Evolutionary conservation across 2,329 filamentous ascomycete species (phyloP).

Genomic region (Fusarium scirpi): DNA sequence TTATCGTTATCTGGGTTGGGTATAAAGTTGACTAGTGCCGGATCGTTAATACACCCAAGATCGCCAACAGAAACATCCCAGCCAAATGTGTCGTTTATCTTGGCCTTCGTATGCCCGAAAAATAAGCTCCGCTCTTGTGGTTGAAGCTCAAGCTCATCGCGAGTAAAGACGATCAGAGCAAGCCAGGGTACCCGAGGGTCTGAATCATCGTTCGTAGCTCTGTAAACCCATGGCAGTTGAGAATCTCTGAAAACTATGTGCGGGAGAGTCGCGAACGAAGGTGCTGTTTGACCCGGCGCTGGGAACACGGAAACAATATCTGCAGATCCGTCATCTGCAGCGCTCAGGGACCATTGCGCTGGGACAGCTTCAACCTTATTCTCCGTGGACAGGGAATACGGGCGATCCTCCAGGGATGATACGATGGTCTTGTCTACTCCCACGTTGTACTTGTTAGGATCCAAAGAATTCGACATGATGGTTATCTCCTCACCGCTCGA

Average conservation of each 20-base stretch:
- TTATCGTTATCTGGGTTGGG: not conserved
- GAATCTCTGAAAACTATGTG: not conserved
- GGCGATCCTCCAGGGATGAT: not conserved
- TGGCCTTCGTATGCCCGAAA: accelerated
- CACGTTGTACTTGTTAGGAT: accelerated
- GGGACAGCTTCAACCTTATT: not conserved
- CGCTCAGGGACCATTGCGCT: not conserved
- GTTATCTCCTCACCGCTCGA: not conserved
- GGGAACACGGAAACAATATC: not conserved
- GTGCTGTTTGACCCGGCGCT: not conserved
- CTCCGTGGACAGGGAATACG: not conserved
- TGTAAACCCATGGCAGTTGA: not conserved
- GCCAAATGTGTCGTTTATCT: not conserved
- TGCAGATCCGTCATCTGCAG: not conserved
- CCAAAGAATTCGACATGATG: not conserved
- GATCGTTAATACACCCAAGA: not conserved
- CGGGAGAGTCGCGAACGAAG: not conserved
- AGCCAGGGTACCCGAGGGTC: not conserved
- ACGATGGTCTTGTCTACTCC: not conserved
- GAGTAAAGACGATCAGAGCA: not conserved
- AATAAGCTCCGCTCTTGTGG: accelerated
- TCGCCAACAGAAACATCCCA: not conserved
- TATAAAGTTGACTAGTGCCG: not conserved
- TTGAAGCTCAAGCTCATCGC: not conserved
- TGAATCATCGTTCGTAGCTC: too few relatives aligned